Evolutionary conservation across 345 rosid genomes (phyloP).

Genomic region (Eutrema japonicum): DNA sequence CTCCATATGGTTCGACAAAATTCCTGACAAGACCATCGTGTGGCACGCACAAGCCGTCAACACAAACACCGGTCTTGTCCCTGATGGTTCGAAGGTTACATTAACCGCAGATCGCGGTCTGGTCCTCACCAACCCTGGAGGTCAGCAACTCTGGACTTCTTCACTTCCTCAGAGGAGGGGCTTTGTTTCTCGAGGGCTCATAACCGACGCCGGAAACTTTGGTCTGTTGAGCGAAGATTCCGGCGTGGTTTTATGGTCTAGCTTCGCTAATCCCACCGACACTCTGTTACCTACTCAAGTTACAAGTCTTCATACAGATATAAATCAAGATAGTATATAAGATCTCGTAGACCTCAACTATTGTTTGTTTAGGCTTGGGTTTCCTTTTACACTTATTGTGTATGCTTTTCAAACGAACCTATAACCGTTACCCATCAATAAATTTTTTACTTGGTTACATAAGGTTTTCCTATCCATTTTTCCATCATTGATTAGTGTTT

Average conservation of each 20-base stretch:
- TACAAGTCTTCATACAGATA: not conserved
- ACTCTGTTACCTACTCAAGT: slow-evolving; percentile 58
- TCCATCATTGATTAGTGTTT: not conserved
- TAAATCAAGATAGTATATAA: not conserved
- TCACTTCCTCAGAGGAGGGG: slow-evolving; percentile 10
- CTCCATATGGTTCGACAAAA: slow-evolving; percentile 45
- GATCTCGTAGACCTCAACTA: not conserved
- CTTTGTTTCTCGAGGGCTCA: slow-evolving; percentile 47
- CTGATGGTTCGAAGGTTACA: not conserved
- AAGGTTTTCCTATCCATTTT: no score
- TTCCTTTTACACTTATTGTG: no score
- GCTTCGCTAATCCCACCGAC: slow-evolving; percentile 59
- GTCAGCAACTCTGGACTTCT: slow-evolving; percentile 40
- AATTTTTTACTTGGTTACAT: no score
- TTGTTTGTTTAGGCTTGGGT: no score
- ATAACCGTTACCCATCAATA: no score
- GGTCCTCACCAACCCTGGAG: slow-evolving; percentile 31
- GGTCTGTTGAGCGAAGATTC: slow-evolving; percentile 34
- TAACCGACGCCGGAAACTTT: slow-evolving; percentile 61
- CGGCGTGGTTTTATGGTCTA: slow-evolving; percentile 47
- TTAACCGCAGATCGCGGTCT: not conserved
- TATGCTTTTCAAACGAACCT: no score
- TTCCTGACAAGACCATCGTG: slow-evolving; percentile 23
- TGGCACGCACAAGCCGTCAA: not conserved
- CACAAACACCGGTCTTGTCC: not conserved